phyloP scores from a whole-genome alignment of 352 stramenopile species.

The Pythium chondricola region DNA sequence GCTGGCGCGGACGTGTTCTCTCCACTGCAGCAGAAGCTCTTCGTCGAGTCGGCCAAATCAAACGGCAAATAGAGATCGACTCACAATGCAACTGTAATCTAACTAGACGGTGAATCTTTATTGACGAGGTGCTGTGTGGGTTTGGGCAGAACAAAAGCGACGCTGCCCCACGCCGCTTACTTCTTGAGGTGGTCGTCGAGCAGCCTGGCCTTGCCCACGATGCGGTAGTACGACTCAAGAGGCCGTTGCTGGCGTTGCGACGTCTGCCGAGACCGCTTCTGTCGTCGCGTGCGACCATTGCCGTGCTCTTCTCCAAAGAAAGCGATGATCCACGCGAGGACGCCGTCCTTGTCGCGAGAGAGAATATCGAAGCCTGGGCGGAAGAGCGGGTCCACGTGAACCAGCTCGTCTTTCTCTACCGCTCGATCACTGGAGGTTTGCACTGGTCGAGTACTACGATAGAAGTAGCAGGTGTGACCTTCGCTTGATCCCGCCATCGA shows the following conservation, averaged over 20 bases:
- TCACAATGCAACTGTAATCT: neutral
- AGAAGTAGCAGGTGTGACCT: slow-evolving; percentile 96
- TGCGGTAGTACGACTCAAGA: slow-evolving; percentile 73
- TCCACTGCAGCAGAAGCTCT: slow-evolving; percentile 78
- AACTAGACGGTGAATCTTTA: no score
- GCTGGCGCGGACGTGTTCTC: slow-evolving; percentile 74
- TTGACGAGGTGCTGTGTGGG: no score
- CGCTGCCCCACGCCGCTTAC: slow-evolving; percentile 1
- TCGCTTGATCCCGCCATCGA: slow-evolving; percentile 96
- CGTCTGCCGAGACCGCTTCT: slow-evolving; percentile 27
- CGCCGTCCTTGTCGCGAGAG: slow-evolving; percentile 60
- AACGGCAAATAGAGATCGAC: slow-evolving; percentile 16
- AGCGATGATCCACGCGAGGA: slow-evolving; percentile 64
- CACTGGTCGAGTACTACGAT: slow-evolving; percentile 44
- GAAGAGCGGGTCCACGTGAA: slow-evolving; percentile 78
- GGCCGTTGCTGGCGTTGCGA: slow-evolving; percentile 41
- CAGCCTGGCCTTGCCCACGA: slow-evolving; percentile 50
- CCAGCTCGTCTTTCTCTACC: slow-evolving; percentile 6
- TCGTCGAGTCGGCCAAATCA: slow-evolving; percentile 48
- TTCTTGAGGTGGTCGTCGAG: slow-evolving; percentile 18
- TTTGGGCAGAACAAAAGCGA: neutral
- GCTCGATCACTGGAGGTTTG: neutral
- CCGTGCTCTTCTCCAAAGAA: slow-evolving; percentile 66
- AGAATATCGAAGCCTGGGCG: slow-evolving; percentile 72
- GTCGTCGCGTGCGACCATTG: slow-evolving; percentile 58